A percentile compares a stretch with the other conserved stretches of the same genome.
Conservation (phyloP, 306 rosid species). For the Hippophae tibetana region DNA sequence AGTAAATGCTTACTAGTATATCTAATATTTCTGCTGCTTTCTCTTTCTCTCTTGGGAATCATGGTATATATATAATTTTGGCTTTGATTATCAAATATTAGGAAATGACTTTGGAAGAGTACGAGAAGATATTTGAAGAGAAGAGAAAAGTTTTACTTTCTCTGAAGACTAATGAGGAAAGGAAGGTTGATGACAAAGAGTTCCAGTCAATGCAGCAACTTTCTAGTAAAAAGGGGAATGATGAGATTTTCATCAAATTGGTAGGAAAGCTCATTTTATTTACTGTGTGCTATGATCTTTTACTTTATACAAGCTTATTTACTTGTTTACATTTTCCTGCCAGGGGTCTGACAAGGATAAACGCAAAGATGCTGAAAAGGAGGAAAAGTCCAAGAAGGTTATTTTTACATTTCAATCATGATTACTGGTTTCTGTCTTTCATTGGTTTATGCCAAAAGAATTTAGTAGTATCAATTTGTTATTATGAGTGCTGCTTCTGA, state of each 20-base stretch:
- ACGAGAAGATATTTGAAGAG: slow-evolving; percentile 79
- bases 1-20: no score
- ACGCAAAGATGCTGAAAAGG: slow-evolving; percentile 80
- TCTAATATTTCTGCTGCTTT: no score
- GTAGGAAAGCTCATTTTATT: slow-evolving; percentile 17
- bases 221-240: slow-evolving; percentile 62
- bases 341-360: slow-evolving; percentile 92
- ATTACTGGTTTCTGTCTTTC: neutral
- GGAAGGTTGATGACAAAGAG: slow-evolving; percentile 75
- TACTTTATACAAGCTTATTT: neutral
- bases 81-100: slow-evolving; percentile 7
- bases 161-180: slow-evolving; percentile 46
- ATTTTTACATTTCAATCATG: neutral
- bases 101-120: slow-evolving; percentile 97
- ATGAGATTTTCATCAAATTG: slow-evolving; percentile 75
- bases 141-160: slow-evolving; percentile 67
- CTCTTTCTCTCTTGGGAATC: no score
- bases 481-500: no score
- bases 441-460: no score
- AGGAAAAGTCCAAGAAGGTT: slow-evolving; percentile 91
- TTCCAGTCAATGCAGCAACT: slow-evolving; percentile 76
- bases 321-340: neutral
- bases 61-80: neutral
- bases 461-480: neutral
- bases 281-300: neutral